phyloP scores from a whole-genome alignment of 352 stramenopile genomes.

The Globisporangium nodosum region DNA sequence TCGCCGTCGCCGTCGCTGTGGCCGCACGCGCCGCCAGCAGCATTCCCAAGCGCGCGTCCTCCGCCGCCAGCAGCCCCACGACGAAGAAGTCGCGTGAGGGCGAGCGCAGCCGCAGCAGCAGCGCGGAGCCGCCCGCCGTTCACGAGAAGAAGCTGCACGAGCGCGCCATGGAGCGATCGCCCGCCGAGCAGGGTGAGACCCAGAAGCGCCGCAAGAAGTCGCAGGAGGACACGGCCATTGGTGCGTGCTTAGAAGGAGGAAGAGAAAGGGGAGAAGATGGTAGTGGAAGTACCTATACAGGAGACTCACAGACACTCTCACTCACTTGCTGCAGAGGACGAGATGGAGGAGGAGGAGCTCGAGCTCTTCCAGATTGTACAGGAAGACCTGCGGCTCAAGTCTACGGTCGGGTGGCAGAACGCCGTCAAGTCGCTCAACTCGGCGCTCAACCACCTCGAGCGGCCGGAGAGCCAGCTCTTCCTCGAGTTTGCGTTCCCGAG shows the following conservation, averaged over 20 bases:
- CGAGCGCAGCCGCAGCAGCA: conserved; percentile 1
- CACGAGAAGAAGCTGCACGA: conserved; percentile 56
- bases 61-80: conserved; percentile 14
- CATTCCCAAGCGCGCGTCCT: conserved; percentile 17
- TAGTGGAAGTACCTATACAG: no score
- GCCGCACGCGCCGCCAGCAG: conserved; percentile 6
- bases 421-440: conserved; percentile 81
- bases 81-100: conserved; percentile 15
- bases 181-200: conserved; percentile 38
- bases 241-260: conserved; percentile 4
- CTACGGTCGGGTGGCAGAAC: conserved; percentile 88
- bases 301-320: neutral
- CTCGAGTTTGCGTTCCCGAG: conserved; percentile 71
- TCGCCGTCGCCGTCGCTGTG: conserved; percentile 10
- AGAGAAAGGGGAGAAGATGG: neutral
- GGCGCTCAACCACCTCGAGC: conserved; percentile 62
- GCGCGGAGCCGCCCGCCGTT: neutral
- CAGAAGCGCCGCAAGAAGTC: conserved; percentile 71
- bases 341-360: conserved; percentile 81
- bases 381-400: conserved; percentile 83
- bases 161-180: conserved; percentile 47
- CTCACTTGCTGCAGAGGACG: conserved; percentile 19
- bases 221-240: conserved; percentile 30
- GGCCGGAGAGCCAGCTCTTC: conserved; percentile 69
- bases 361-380: conserved; percentile 81